phyloP scores from a whole-genome alignment of 306 rosid species.

The Corylus avellana region DNA sequence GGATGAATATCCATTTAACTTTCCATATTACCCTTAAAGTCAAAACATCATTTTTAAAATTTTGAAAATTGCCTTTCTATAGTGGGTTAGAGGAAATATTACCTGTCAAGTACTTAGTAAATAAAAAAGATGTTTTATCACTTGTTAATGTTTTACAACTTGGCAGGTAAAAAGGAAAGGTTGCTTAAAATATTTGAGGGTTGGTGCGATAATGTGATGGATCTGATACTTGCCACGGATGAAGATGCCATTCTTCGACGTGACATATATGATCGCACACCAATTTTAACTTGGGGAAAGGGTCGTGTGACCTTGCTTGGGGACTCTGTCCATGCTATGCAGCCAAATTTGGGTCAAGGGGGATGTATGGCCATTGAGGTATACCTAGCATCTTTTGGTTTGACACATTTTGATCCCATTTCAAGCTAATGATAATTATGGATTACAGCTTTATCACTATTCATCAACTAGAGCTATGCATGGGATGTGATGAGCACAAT shows the following conservation, averaged over 20 bases:
- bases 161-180: slow-evolving; percentile 80
- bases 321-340: slow-evolving; percentile 99
- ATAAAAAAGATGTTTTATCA: not conserved
- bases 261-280: slow-evolving; percentile 83
- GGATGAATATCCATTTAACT: not conserved
- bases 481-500: not conserved
- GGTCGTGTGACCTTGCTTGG: slow-evolving; percentile 93
- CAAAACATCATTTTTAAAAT: no score
- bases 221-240: slow-evolving; percentile 73
- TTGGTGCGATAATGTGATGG: slow-evolving; percentile 92
- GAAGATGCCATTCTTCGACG: slow-evolving; percentile 91
- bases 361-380: slow-evolving; percentile 99
- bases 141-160: slow-evolving; percentile 10
- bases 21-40: not conserved
- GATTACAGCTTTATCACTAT: slow-evolving; percentile 7
- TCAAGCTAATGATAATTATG: not conserved
- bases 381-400: not conserved
- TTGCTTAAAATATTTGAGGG: slow-evolving; percentile 72
- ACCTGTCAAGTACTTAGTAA: not conserved
- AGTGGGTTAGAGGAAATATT: not conserved
- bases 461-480: slow-evolving; percentile 2
- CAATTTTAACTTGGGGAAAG: slow-evolving; percentile 86
- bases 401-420: slow-evolving; percentile 16
- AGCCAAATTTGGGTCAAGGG: slow-evolving; percentile 98
- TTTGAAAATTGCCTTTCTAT: not conserved